A percentile compares a stretch with the other conserved stretches of the same genome.
These are phyloP conservation scores for Aspergillus pseudonomiae DNA, from an alignment of 2,329 filamentous ascomycete genomes.

Conservation along the genomic window DNA sequence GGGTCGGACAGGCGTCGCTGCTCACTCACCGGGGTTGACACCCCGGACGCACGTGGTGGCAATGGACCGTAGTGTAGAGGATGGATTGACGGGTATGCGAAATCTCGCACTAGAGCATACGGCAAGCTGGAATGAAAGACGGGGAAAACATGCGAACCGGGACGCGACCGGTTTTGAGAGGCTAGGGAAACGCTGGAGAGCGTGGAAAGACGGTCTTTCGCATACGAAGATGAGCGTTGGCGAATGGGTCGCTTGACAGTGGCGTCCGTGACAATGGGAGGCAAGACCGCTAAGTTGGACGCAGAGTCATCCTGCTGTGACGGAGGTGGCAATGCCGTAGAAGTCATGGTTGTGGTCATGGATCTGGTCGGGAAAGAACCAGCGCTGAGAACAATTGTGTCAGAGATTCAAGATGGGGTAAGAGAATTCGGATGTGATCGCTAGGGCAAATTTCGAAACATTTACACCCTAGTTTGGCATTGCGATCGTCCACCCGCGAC, in stretches of 20 bases:
- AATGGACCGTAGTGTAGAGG: constrained; percentile 94
- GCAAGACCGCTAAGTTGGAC: constrained; percentile 36
- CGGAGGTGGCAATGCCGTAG: constrained; percentile 36
- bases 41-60: constrained; percentile 69
- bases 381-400: constrained; percentile 19
- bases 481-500: constrained; percentile 33
- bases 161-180: constrained; percentile 67
- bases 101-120: constrained; percentile 92
- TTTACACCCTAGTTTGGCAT: constrained; percentile 38
- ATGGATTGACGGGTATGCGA: constrained; percentile 82
- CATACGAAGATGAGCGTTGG: constrained; percentile 73
- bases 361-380: constrained; percentile 14
- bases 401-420: constrained; percentile 16
- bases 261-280: constrained; percentile 56
- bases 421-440: constrained; percentile 25
- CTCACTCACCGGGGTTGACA: constrained; percentile 85
- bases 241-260: constrained; percentile 61
- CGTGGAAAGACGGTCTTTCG: constrained; percentile 80
- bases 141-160: constrained; percentile 79
- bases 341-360: constrained; percentile 42
- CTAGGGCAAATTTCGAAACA: constrained; percentile 27
- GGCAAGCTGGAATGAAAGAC: constrained; percentile 81
- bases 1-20: constrained; percentile 78
- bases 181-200: constrained; percentile 72
- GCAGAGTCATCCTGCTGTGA: constrained; percentile 32